Evolutionary conservation across 495 filamentous ascomycete genomes (phyloP).

Genomic region (Trichoderma parareesei): DNA sequence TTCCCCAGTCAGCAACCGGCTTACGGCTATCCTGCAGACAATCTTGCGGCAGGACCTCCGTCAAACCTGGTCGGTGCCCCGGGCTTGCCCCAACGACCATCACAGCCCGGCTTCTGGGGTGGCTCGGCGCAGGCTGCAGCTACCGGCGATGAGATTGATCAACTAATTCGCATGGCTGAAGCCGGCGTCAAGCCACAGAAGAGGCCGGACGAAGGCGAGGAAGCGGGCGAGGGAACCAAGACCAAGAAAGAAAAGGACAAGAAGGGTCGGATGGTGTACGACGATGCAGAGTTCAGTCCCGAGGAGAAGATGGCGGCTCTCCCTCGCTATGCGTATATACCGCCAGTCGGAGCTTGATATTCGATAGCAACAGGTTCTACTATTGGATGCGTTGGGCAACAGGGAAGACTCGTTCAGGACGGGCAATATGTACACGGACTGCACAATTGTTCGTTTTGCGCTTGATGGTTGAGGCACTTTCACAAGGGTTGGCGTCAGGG

Average conservation of each 20-base stretch:
- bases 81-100: slow-evolving; percentile 28
- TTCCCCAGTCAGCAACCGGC: slow-evolving; percentile 14
- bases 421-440: not conserved
- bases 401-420: not conserved
- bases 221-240: slow-evolving; percentile 34
- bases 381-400: not conserved
- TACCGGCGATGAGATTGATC: slow-evolving; percentile 45
- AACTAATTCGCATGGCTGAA: slow-evolving; percentile 50
- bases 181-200: slow-evolving; percentile 45
- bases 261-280: slow-evolving; percentile 64
- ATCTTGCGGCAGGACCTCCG: slow-evolving; percentile 14
- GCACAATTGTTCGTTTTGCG: not conserved
- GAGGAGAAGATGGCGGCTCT: slow-evolving; percentile 81
- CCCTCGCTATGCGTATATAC: slow-evolving; percentile 56
- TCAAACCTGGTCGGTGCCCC: slow-evolving; percentile 21
- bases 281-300: slow-evolving; percentile 67
- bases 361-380: not conserved
- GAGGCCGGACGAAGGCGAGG: slow-evolving; percentile 35
- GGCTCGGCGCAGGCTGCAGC: slow-evolving; percentile 12
- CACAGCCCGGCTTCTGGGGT: slow-evolving; percentile 23
- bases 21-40: slow-evolving; percentile 14
- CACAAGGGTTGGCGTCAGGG: slow-evolving; percentile 7
- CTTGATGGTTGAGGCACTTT: not conserved
- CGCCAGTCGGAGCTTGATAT: not conserved
- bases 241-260: slow-evolving; percentile 68